Conservation (phyloP, 495 filamentous ascomycete genomes). For the Bacidia gigantensis region DNA sequence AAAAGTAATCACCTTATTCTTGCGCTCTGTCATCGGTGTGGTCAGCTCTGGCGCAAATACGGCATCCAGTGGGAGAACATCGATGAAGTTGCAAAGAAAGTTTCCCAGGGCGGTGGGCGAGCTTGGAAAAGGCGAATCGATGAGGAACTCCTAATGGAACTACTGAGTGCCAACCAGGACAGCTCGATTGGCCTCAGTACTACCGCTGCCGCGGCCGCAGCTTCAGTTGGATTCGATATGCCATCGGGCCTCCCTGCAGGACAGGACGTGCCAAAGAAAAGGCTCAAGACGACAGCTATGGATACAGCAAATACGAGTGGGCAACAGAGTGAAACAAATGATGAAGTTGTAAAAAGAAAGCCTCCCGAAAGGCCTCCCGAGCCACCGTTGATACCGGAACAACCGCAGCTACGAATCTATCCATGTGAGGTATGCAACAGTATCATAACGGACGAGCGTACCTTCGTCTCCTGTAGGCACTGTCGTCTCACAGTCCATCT, state of each 20-base stretch:
- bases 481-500: conserved; percentile 90
- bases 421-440: conserved; percentile 76
- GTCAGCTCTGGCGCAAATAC: conserved; percentile 84
- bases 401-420: conserved; percentile 59
- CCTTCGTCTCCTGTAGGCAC: conserved; percentile 59
- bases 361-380: conserved; percentile 40
- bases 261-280: conserved; percentile 47
- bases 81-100: conserved; percentile 88
- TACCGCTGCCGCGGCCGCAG: conserved; percentile 32
- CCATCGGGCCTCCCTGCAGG: conserved; percentile 28
- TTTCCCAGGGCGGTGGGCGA: conserved; percentile 65
- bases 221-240: conserved; percentile 30
- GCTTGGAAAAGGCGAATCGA: conserved; percentile 81
- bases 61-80: conserved; percentile 89
- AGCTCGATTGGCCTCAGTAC: conserved; percentile 34
- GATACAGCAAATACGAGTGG: conserved; percentile 36
- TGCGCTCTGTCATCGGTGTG: conserved; percentile 80
- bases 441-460: conserved; percentile 39
- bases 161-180: conserved; percentile 42
- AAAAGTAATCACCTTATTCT: conserved; percentile 64
- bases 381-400: conserved; percentile 49
- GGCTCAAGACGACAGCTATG: conserved; percentile 30
- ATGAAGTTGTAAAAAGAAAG: conserved; percentile 50
- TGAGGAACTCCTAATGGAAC: conserved; percentile 78
- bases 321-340: conserved; percentile 32